Base-by-base conservation (phyloP, 176 grass and related monocot species). In the Musa acuminata region DNA sequence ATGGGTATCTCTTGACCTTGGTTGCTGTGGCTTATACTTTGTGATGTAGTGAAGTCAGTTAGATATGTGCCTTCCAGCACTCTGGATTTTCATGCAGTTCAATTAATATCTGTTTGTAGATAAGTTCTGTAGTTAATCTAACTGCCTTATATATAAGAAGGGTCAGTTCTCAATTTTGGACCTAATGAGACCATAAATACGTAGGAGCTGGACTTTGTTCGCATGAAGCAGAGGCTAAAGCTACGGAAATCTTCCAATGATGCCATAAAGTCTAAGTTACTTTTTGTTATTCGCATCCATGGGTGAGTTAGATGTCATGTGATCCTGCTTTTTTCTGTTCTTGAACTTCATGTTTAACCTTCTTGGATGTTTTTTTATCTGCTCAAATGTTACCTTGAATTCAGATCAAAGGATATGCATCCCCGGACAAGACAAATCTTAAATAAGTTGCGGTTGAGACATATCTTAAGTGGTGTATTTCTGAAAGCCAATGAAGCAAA, bases 271-370 rank as follows among this genome's bases (percentile, higher is more conserved):
- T 22, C 22, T 22, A 22, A 22, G 22, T 22, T 22, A 25, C 24
- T 99, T 55, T 99, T 99, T 74, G 91, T 79, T 22, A 80, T 94
- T n/a, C 91, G 91, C 80, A 89, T 99, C 77, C 90, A 77, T 19
- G 95, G 95, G 95, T 94, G 21, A 67, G 86, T 78, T 23, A 69
- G 53, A 22, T 24, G 23, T 72, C 9, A 74, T 55, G 11, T 35
- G 35, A 57, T 69, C 23, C 68, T 77, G 50, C 25, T 21, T 66
- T 53, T 49, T 55, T 77, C 10, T 51, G 14, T 54, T 24, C 14
- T 43, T 55, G 63, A 19, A 72, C 29, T 35, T 22, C 16, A 53
- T 74, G 52, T 63, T 43, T 7, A 20, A 11, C 82, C 54, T 20
- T 19, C 52, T 55, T 49, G 17, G 19, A 52, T 19, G 8, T 26